Conservation (phyloP, 2,329 filamentous ascomycete genomes). For the Venturia nashicola region DNA sequence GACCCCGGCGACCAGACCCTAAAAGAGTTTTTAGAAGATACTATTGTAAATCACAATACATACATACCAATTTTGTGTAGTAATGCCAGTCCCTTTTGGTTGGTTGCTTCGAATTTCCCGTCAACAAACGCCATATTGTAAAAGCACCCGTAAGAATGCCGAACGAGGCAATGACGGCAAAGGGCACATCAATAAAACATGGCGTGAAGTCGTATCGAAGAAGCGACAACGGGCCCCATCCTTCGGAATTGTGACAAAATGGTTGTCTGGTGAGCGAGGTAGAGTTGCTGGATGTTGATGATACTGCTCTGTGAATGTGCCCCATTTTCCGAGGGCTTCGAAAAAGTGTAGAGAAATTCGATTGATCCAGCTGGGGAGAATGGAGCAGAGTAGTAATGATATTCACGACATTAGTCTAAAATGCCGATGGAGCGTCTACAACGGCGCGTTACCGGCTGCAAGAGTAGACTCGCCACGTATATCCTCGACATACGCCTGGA, state of each 20-base stretch:
- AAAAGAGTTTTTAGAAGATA: background rate
- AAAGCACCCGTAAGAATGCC: background rate
- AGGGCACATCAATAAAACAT: slow-evolving; percentile 7
- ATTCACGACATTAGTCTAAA: background rate
- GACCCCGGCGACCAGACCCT: slow-evolving; percentile 3
- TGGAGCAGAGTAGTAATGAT: background rate
- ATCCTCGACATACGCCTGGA: background rate
- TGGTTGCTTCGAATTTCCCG: slow-evolving; percentile 1
- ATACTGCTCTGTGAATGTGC: background rate
- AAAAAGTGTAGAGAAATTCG: background rate
- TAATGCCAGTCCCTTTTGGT: slow-evolving; percentile 9
- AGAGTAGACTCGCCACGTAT: background rate
- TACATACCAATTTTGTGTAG: slow-evolving; percentile 8
- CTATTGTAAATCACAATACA: background rate
- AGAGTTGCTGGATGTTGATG: background rate
- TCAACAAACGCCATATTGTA: slow-evolving; percentile 6
- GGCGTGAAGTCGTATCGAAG: slow-evolving; percentile 6
- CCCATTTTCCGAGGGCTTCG: background rate
- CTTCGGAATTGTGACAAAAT: slow-evolving; percentile 9
- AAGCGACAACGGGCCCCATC: slow-evolving; percentile 6
- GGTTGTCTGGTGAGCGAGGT: background rate
- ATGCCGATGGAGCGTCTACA: background rate
- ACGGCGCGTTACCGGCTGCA: slow-evolving; percentile 4
- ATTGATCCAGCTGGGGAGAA: background rate
- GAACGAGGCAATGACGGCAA: background rate